Evolutionary conservation across 352 stramenopile species (phyloP), one percentile per base, ranked within the genome.

Genomic region (Pythium insidiosum): DNA sequence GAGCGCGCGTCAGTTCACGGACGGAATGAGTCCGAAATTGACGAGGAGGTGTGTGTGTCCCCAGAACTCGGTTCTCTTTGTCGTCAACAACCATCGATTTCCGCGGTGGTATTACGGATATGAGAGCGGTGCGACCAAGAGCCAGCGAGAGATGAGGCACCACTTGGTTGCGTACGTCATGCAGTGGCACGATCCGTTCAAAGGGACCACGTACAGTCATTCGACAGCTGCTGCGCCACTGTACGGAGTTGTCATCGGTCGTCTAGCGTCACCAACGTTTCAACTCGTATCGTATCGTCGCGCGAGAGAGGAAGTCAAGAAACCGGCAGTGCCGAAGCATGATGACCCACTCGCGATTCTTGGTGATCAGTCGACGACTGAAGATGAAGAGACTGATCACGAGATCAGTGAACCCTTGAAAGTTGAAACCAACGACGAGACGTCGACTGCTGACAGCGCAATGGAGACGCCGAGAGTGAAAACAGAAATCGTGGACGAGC

Each of bases 101-200:
- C 64, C 65, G 16, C 69, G 65, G 30, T 80, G 68, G 68, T 57
- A 67, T 30, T 80, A 80, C 50, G 65, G 51, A 34, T 80, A 75
- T 47, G 56, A 73, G 38, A 75, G 64, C 25, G 70, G 62, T 34
- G 45, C 66, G 19, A 80, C 61, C 6, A 56, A 66, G 35, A 66
- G 38, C 15, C 58, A 76, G 39, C 68, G 64, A 33, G 59, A 70
- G 30, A 72, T 75, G 64, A 62, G 56, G 9, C 68, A 80, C 34
- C 53, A 66, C 18, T 35, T 80, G 37, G 58, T 55, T 9, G 56
- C 57, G 9, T 80, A 80, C 33, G 54, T 80, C 10, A 58, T 68
- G 22, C 50, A 55, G 19, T 39, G 65, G n/a, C n/a, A n/a, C n/a
- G n/a, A n/a, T n/a, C n/a, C n/a, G n/a, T n/a, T n/a, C n/a, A n/a